Evolutionary conservation across 768 basidiomycete species (phyloP).

Genomic region (Suillus sp.): DNA sequence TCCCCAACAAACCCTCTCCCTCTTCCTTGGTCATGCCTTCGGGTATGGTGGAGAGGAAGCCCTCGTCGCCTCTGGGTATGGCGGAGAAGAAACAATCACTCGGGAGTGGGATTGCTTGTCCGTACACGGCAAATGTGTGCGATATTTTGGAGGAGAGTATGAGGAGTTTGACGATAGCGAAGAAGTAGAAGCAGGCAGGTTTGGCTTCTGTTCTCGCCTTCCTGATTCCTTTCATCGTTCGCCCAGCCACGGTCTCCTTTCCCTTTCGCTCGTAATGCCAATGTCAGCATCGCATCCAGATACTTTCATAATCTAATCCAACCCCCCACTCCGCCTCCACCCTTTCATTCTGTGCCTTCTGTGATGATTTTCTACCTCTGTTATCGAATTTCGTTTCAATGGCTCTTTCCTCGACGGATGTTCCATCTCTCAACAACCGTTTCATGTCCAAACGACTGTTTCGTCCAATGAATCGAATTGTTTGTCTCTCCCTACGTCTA

Average conservation of each 20-base stretch:
- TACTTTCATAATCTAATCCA: neutral
- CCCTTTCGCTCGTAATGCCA: neutral
- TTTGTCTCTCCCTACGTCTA: neutral
- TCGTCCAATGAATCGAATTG: neutral
- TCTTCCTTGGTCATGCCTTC: neutral
- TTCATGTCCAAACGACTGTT: neutral
- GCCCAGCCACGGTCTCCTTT: neutral
- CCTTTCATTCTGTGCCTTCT: neutral
- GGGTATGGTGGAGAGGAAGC: neutral
- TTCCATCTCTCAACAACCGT: neutral
- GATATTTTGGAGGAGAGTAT: constrained; percentile 68
- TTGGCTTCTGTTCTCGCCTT: neutral
- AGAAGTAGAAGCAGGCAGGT: constrained; percentile 39
- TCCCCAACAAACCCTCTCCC: neutral
- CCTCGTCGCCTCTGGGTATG: neutral
- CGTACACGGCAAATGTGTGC: constrained; percentile 27
- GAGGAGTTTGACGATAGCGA: constrained; percentile 61
- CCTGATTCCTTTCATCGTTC: neutral
- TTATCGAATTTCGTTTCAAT: neutral
- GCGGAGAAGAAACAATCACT: constrained; percentile 11
- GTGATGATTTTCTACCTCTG: neutral
- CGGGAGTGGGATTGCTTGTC: constrained; percentile 22
- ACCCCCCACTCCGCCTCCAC: neutral
- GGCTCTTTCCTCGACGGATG: neutral
- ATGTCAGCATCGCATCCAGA: neutral